Base-by-base conservation (phyloP, 805 yeast species). In the Candida maltosa region DNA sequence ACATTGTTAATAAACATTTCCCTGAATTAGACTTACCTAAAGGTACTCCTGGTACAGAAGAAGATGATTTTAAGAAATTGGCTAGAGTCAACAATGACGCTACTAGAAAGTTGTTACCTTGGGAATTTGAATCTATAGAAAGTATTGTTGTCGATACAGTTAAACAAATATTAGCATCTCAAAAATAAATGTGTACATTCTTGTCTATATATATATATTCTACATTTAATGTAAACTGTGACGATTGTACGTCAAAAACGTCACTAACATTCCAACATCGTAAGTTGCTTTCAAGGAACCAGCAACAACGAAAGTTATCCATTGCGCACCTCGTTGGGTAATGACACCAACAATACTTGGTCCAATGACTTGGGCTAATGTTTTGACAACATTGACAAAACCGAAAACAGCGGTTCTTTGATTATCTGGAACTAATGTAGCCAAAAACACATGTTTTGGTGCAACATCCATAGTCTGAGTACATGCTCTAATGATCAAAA, bases 401-500 rank as follows among this genome's bases (percentile, higher is more conserved):
- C 67, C 68, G 37, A 71, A 57, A 1, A 68, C 70, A 1, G 69
- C 62, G 2, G 74, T 66, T 32, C 74, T 48, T 35, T 65, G 69
- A 21, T 52, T 46, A 18, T 65, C 65, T 4, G 64, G 52, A 4
- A 65, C 65, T 21, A 65, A 52, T 0, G 73, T 51, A 6, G 73
- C 69, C 16, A 70, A 53, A 40, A 70, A 69, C 4, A 70, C 73
- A 31, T 67, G 70, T 36, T 71, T 71, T 7, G 76, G 70, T 1
- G 75, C 72, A 19, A 64, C 56, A 41, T 71, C 77, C 75, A 71
- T 69, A 16, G 69, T 53, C 42, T 69, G 69, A 23, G 70, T 63
- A 2, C 58, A 45, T 1, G 70, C 60, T 46, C 75, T 54, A 10
- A 59, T 39, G 3, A 66, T 42, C 27, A 63, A 39, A 4, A 62